These are phyloP conservation scores for Lagenaria siceraria DNA, from an alignment of 306 rosid species.

Conservation along the genomic window DNA sequence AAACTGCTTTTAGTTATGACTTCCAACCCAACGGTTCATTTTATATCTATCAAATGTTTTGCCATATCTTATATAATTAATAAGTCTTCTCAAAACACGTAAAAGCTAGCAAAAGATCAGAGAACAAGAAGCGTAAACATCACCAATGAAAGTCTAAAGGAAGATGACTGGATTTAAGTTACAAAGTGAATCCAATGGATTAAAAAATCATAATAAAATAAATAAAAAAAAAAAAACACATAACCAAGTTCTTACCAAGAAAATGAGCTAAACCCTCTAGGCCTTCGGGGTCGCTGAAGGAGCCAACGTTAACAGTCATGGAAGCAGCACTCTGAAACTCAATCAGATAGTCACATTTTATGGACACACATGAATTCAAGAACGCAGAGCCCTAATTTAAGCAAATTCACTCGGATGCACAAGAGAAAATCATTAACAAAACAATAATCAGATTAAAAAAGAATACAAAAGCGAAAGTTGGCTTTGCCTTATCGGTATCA, in stretches of 20 bases:
- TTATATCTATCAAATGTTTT: background rate
- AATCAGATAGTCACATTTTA: background rate
- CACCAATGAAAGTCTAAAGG: background rate
- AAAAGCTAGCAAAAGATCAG: background rate
- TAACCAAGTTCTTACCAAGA: conserved; percentile 35
- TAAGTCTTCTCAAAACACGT: background rate
- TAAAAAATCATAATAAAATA: no score
- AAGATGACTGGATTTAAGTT: background rate
- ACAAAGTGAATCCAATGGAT: background rate
- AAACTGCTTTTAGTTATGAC: background rate
- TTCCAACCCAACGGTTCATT: background rate
- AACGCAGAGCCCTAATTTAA: background rate
- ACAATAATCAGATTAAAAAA: background rate
- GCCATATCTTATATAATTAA: background rate
- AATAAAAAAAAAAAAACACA: background rate
- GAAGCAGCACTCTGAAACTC: conserved; percentile 78
- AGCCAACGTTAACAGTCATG: conserved; percentile 81
- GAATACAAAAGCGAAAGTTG: background rate
- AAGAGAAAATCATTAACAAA: background rate
- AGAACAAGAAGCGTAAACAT: background rate
- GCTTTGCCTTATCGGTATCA: conserved; percentile 67
- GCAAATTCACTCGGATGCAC: background rate
- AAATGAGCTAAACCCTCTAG: conserved; percentile 97
- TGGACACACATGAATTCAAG: background rate
- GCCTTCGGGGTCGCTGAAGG: conserved; percentile 75